These are phyloP conservation scores for Cadophora gregata DNA, from an alignment of 2,329 filamentous ascomycete genomes.

Conservation along the genomic window DNA sequence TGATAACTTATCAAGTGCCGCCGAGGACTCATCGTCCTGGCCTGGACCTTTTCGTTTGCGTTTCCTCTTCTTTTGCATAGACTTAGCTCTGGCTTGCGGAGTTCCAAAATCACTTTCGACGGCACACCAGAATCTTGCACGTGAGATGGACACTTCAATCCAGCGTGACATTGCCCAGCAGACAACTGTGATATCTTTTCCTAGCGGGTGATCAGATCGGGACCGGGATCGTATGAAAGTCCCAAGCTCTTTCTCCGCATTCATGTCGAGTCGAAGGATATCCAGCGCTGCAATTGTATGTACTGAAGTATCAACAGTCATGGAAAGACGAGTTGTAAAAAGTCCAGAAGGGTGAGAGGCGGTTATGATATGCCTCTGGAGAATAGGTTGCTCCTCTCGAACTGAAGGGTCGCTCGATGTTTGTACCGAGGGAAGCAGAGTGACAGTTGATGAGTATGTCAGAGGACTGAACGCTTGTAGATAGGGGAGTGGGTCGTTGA, in stretches of 20 bases:
- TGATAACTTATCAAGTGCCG: constrained; percentile 38
- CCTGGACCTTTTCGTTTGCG: constrained; percentile 33
- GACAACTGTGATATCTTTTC: constrained; percentile 63
- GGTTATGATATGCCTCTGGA: constrained; percentile 63
- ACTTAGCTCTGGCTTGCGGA: constrained; percentile 40
- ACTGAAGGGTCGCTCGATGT: constrained; percentile 35
- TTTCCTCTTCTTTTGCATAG: constrained; percentile 29
- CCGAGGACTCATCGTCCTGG: constrained; percentile 41
- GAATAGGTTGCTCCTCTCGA: constrained; percentile 39
- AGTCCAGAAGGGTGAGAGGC: constrained; percentile 54
- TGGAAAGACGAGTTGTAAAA: constrained; percentile 62
- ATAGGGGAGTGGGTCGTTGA: constrained; percentile 70
- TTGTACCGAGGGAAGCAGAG: constrained; percentile 48
- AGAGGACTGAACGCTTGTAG: constrained; percentile 75
- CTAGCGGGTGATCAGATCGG: constrained; percentile 51
- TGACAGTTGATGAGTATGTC: constrained; percentile 61
- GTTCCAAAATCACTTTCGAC: constrained; percentile 56
- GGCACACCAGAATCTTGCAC: constrained; percentile 67
- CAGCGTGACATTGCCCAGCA: constrained; percentile 74
- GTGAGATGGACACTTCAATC: constrained; percentile 63
- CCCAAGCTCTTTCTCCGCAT: constrained; percentile 63
- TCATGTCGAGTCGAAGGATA: constrained; percentile 61
- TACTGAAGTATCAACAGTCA: constrained; percentile 62
- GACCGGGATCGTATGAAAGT: constrained; percentile 50
- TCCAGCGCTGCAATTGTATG: constrained; percentile 58